A percentile compares a stretch with the other conserved stretches of the same genome.
Conservation (phyloP, 108 stramenopile species). For the Conticribra weissflogii region DNA sequence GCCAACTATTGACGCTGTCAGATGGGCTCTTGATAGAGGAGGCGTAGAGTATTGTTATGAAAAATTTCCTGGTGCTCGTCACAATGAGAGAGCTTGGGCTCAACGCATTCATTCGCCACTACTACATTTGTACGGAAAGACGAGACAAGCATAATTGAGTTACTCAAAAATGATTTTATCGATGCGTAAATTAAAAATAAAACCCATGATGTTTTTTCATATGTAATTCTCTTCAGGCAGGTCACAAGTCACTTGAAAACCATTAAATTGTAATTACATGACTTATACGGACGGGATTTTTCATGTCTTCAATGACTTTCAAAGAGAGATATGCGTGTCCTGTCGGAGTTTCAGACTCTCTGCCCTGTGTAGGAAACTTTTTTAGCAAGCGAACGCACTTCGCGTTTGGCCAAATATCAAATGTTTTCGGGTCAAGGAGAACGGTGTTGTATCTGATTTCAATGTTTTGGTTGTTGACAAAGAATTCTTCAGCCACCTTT, state of each 20-base stretch:
- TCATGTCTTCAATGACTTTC: slow-evolving; percentile 29
- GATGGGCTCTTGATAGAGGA: slow-evolving; percentile 41
- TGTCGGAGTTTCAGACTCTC: slow-evolving; percentile 50
- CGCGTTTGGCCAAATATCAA: slow-evolving; percentile 38
- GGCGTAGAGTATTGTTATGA: slow-evolving; percentile 47
- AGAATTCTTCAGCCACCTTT: slow-evolving; percentile 30
- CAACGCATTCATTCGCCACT: slow-evolving; percentile 63
- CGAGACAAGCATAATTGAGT: neutral
- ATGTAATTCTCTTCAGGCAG: too few species aligned
- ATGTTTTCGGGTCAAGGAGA: slow-evolving; percentile 17
- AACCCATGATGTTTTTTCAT: too few species aligned
- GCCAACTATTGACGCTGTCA: slow-evolving; percentile 59
- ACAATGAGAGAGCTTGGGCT: slow-evolving; percentile 79
- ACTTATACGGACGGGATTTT: slow-evolving; percentile 16
- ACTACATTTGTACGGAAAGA: slow-evolving; percentile 50
- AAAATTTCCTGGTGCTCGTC: slow-evolving; percentile 66
- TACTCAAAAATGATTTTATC: neutral
- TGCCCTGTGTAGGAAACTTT: slow-evolving; percentile 37
- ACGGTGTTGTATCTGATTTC: slow-evolving; percentile 52
- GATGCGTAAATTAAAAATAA: too few species aligned
- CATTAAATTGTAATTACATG: slow-evolving; percentile 48
- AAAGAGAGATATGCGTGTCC: slow-evolving; percentile 43
- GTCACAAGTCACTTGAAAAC: too few species aligned
- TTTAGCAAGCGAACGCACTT: slow-evolving; percentile 45
- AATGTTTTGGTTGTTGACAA: slow-evolving; percentile 36